phyloP scores from a whole-genome alignment of 2,329 filamentous ascomycete genomes.

The Arthrinium phaeospermum region DNA sequence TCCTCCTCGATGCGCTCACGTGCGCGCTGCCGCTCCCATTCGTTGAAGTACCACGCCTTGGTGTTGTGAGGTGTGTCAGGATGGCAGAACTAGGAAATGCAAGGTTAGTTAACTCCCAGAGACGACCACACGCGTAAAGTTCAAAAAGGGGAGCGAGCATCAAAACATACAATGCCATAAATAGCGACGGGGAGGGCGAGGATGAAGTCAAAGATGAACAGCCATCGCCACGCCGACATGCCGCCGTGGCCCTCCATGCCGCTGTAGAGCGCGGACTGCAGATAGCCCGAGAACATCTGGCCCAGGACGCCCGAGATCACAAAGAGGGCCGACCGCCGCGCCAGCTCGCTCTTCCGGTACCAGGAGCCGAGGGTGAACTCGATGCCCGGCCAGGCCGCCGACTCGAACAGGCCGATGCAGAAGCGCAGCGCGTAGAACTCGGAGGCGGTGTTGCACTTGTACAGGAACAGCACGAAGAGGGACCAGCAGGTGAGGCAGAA shows the following conservation, averaged over 20 bases:
- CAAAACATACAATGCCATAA: slow-evolving; percentile 25
- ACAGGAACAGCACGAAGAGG: slow-evolving; percentile 48
- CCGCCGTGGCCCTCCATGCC: slow-evolving; percentile 45
- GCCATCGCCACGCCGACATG: slow-evolving; percentile 50
- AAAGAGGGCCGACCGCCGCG: slow-evolving; percentile 57
- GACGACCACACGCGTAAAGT: neutral
- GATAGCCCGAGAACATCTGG: slow-evolving; percentile 50
- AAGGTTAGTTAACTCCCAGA: neutral
- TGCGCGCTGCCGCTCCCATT: slow-evolving; percentile 67
- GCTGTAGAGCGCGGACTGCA: slow-evolving; percentile 48
- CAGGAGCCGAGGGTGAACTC: slow-evolving; percentile 61
- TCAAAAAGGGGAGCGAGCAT: neutral
- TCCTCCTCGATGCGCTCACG: slow-evolving; percentile 70
- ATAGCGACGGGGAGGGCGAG: slow-evolving; percentile 25
- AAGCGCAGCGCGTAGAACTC: slow-evolving; percentile 57
- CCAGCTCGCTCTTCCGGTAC: slow-evolving; percentile 64
- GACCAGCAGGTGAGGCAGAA: slow-evolving; percentile 45
- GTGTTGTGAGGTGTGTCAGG: slow-evolving; percentile 52
- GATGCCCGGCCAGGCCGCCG: slow-evolving; percentile 60
- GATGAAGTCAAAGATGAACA: slow-evolving; percentile 51
- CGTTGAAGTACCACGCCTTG: slow-evolving; percentile 48
- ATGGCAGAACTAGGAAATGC: slow-evolving; percentile 36
- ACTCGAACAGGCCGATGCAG: slow-evolving; percentile 60
- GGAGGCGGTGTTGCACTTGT: slow-evolving; percentile 42
- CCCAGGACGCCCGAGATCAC: slow-evolving; percentile 42